Percentiles rank a stretch among this genome's conserved stretches.
Conservation (phyloP, 2,329 filamentous ascomycete species). For the Ophiostoma populinum region DNA sequence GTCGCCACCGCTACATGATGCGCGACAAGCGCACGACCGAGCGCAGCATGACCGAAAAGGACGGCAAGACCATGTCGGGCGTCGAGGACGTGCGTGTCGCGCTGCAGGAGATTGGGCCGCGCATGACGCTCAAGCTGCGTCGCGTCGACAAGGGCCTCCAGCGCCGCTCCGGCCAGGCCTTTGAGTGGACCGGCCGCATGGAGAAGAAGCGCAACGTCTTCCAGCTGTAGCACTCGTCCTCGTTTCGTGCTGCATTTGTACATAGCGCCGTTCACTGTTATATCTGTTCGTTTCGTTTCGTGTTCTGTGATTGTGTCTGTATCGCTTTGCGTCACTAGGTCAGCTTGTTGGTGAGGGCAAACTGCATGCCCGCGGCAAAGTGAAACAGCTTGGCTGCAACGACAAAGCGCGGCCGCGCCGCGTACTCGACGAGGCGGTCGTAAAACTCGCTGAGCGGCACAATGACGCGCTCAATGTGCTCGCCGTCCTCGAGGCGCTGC, state of each 20-base stretch:
- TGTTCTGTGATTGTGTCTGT: neutral
- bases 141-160: slow-evolving; percentile 76
- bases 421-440: slow-evolving; percentile 30
- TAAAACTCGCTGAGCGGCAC: slow-evolving; percentile 39
- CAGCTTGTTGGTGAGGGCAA: slow-evolving; percentile 21
- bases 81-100: slow-evolving; percentile 75
- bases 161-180: slow-evolving; percentile 49
- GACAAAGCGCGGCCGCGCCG: slow-evolving; percentile 28
- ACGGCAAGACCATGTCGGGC: slow-evolving; percentile 70
- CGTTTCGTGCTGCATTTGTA: neutral
- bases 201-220: slow-evolving; percentile 91
- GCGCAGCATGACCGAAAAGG: slow-evolving; percentile 65
- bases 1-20: slow-evolving; percentile 83
- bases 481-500: slow-evolving; percentile 42
- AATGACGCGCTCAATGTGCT: slow-evolving; percentile 42
- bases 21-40: slow-evolving; percentile 74
- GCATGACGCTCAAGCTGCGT: slow-evolving; percentile 61
- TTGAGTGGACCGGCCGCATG: slow-evolving; percentile 93
- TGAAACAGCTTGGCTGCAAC: slow-evolving; percentile 43
- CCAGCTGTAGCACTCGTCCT: slow-evolving; percentile 42
- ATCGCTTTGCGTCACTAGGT: slow-evolving; percentile 4
- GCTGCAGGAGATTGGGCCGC: slow-evolving; percentile 74
- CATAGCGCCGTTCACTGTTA: neutral
- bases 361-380: slow-evolving; percentile 40
- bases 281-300: neutral